These are phyloP conservation scores for Fusarium agapanthi DNA, from an alignment of 2,329 filamentous ascomycete species.

Conservation along the genomic window DNA sequence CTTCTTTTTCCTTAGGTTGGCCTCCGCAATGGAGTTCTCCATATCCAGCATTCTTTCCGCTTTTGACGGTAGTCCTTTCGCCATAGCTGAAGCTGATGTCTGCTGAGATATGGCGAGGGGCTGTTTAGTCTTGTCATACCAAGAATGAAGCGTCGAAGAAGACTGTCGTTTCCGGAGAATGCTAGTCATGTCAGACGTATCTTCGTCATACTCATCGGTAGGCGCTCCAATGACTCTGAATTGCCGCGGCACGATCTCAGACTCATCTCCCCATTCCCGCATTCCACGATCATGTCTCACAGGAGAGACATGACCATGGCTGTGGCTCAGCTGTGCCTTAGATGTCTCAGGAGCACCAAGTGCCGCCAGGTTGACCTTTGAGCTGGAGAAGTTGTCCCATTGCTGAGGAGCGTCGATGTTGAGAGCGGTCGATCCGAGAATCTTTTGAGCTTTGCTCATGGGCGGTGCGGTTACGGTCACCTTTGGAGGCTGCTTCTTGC, in stretches of 20 bases:
- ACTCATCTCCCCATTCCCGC: conserved; percentile 41
- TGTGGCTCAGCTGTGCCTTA: neutral
- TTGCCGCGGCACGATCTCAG: conserved; percentile 39
- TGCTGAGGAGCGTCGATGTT: conserved; percentile 36
- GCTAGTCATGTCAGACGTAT: conserved; percentile 54
- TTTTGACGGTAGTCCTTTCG: conserved; percentile 62
- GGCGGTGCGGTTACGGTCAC: conserved; percentile 40
- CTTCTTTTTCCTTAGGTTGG: conserved; percentile 50
- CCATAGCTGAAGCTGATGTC: conserved; percentile 66
- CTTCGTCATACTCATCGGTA: conserved; percentile 38
- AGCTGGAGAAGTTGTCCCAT: conserved; percentile 36
- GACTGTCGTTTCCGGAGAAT: conserved; percentile 59
- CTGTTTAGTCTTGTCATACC: conserved; percentile 65
- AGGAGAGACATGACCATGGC: conserved; percentile 14
- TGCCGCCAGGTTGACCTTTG: conserved; percentile 31
- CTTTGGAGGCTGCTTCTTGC: conserved; percentile 43
- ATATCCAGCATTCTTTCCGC: conserved; percentile 57
- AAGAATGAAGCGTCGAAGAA: conserved; percentile 64
- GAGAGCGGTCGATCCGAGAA: conserved; percentile 38
- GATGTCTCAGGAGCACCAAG: conserved; percentile 23
- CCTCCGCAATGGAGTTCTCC: conserved; percentile 44
- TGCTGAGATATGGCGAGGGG: conserved; percentile 67
- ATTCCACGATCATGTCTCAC: conserved; percentile 16
- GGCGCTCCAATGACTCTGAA: conserved; percentile 25
- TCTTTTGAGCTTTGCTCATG: conserved; percentile 43